phyloP scores from a whole-genome alignment of 2,329 filamentous ascomycete genomes.

The Colletotrichum kahawae region DNA sequence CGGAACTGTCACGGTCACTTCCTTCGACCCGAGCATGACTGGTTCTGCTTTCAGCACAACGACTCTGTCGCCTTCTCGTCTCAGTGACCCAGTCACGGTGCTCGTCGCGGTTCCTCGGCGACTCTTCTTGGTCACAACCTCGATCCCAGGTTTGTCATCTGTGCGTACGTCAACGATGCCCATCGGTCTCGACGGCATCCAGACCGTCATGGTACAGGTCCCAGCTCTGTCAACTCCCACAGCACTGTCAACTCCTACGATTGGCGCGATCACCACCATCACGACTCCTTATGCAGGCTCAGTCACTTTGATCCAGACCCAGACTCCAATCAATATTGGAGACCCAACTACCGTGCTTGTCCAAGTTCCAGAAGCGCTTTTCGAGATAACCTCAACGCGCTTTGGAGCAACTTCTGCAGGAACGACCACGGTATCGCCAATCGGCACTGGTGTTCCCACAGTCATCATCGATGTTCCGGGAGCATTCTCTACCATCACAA shows the following conservation, averaged over 20 bases:
- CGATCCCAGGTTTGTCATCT: neutral
- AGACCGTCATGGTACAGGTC: neutral
- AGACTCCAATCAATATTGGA: neutral
- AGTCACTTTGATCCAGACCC: neutral
- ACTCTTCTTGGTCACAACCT: neutral
- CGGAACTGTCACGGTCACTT: neutral
- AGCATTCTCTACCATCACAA: neutral
- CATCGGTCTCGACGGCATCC: neutral
- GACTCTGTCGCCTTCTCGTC: neutral
- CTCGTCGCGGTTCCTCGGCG: neutral
- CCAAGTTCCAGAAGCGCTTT: neutral
- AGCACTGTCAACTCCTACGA: neutral
- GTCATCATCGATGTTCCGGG: conserved; percentile 2
- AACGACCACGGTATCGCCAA: neutral
- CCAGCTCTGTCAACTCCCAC: neutral
- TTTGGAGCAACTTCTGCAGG: conserved; percentile 5
- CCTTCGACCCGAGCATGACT: neutral
- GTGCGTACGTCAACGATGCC: neutral
- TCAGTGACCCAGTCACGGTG: neutral
- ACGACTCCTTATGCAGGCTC: neutral
- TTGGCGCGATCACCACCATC: neutral
- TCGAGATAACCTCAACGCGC: neutral
- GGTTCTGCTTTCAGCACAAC: neutral
- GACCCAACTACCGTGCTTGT: conserved; percentile 6
- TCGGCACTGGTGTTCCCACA: neutral